A percentile compares a stretch with the other conserved stretches of the same genome.
Evolutionary conservation across 352 stramenopile species (phyloP).

Genomic region (Phytophthora sojae): DNA sequence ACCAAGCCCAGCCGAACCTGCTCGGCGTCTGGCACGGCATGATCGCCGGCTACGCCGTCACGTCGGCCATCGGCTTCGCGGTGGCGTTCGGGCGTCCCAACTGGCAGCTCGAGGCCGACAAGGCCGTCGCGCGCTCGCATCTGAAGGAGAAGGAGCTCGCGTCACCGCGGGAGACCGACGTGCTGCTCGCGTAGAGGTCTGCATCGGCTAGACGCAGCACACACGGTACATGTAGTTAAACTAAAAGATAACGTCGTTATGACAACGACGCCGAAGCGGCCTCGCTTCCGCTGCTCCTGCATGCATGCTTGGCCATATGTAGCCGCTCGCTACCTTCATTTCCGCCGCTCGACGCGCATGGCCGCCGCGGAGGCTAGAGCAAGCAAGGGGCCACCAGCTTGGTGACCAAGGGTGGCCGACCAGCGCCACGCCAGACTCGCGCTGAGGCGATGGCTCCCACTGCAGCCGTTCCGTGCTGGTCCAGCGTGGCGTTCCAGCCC

Average conservation of each 20-base stretch:
- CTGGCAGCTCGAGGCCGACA: slow-evolving; percentile 63
- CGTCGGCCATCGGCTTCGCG: slow-evolving; percentile 70
- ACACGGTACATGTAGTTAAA: too few relatives aligned
- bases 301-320: too few relatives aligned
- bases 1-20: slow-evolving; percentile 40
- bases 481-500: slow-evolving; percentile 16
- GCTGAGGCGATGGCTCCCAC: not conserved
- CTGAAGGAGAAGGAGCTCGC: slow-evolving; percentile 41
- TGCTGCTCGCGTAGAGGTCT: slow-evolving; percentile 37
- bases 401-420: too few relatives aligned
- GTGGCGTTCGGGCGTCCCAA: slow-evolving; percentile 65
- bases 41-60: slow-evolving; percentile 78
- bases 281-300: too few relatives aligned
- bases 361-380: too few relatives aligned
- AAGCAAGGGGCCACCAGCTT: too few relatives aligned
- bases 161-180: slow-evolving; percentile 29
- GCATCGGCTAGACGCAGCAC: not conserved
- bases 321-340: too few relatives aligned
- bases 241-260: too few relatives aligned
- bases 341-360: too few relatives aligned
- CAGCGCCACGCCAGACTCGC: not conserved
- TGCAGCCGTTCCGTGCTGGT: slow-evolving; percentile 6
- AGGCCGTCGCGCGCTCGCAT: slow-evolving; percentile 64
- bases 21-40: slow-evolving; percentile 78
- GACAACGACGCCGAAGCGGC: too few relatives aligned